Evolutionary conservation across 2,329 filamentous ascomycete genomes (phyloP).

Genomic region (Daldinia eschscholtzii): DNA sequence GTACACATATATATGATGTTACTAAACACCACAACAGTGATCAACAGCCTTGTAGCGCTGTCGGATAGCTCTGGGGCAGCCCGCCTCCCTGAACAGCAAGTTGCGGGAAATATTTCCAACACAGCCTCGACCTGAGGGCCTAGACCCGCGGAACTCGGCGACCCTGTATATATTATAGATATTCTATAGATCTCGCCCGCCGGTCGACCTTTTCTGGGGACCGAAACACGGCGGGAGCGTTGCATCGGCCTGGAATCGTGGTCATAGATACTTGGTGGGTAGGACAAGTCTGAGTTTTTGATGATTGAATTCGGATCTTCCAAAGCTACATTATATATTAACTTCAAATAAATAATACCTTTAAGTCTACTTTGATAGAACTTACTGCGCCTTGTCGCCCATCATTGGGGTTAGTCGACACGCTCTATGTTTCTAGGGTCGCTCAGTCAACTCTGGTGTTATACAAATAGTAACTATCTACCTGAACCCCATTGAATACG

Average conservation of each 20-base stretch:
- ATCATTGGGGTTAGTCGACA: neutral
- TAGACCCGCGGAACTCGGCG: slow-evolving; percentile 10
- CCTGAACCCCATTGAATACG: neutral
- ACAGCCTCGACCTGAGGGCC: neutral
- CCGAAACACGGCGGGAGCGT: slow-evolving; percentile 3
- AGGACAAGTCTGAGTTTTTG: neutral
- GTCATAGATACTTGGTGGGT: neutral
- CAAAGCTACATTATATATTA: neutral
- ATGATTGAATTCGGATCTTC: neutral
- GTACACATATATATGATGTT: neutral
- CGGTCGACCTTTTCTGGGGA: neutral
- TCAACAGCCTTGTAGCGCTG: neutral
- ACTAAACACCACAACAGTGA: neutral
- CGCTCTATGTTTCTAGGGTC: neutral
- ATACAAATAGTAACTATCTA: neutral
- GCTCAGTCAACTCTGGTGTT: neutral
- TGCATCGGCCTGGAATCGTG: neutral
- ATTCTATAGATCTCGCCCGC: neutral
- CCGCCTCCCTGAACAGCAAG: neutral
- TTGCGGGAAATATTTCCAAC: slow-evolving; percentile 7
- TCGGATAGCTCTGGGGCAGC: neutral
- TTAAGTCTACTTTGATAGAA: neutral
- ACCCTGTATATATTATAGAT: neutral
- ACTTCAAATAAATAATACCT: neutral
- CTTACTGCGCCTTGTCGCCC: neutral